These are phyloP conservation scores for Vigna reflexopilosa DNA, from an alignment of 306 rosid genomes.

Conservation along the genomic window DNA sequence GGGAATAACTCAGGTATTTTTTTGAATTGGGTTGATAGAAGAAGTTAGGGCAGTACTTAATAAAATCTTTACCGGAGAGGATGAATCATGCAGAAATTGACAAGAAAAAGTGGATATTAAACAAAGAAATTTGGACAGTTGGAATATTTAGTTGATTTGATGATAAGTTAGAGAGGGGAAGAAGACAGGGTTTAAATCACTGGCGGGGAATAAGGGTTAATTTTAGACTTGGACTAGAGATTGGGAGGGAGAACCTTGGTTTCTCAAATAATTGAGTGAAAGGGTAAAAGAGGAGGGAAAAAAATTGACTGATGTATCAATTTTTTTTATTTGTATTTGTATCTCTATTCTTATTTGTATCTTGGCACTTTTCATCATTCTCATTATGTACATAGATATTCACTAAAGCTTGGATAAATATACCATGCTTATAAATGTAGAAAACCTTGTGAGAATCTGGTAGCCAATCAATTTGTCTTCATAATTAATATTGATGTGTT, in stretches of 20 bases:
- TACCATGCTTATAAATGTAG: slow-evolving; percentile 10
- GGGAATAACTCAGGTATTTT: not conserved
- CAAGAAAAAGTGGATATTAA: not conserved
- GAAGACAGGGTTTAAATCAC: not conserved
- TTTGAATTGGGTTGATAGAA: not conserved
- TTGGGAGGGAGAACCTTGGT: not conserved
- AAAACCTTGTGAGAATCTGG: slow-evolving; percentile 4
- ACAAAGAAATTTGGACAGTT: not conserved
- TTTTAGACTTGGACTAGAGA: not conserved
- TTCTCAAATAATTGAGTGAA: not conserved
- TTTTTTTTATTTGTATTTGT: not conserved
- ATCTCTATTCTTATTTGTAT: not conserved
- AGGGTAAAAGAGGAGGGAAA: not conserved
- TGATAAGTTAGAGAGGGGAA: not conserved
- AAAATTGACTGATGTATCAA: slow-evolving; percentile 4
- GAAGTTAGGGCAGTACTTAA: not conserved
- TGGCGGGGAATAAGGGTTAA: not conserved
- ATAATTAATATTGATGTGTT: slow-evolving; percentile 1
- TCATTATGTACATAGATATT: not conserved
- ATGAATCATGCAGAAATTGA: not conserved
- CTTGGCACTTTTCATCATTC: not conserved
- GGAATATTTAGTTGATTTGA: not conserved
- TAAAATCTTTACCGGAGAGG: not conserved
- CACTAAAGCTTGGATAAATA: not conserved
- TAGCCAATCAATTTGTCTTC: not conserved